Percentiles rank a stretch among this genome's conserved stretches.
phyloP scores from a whole-genome alignment of 805 yeast species.

The Yarrowia keelungensis region DNA sequence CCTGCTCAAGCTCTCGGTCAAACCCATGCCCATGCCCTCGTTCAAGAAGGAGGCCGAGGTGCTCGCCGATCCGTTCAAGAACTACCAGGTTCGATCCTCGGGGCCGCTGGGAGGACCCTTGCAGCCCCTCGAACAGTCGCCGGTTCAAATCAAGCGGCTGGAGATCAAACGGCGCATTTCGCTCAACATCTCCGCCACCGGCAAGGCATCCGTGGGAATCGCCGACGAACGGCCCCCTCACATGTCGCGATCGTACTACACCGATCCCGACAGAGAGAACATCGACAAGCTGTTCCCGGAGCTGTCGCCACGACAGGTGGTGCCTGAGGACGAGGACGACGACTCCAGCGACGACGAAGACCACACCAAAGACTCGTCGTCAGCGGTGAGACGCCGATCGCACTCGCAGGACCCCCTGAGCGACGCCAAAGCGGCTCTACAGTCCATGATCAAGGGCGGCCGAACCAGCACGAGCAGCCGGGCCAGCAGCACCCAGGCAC shows the following conservation, averaged over 20 bases:
- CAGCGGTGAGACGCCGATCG: background rate
- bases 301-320: slow-evolving; percentile 32
- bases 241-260: slow-evolving; percentile 20
- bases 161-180: slow-evolving; percentile 30
- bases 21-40: slow-evolving; percentile 27
- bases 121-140: slow-evolving; percentile 31
- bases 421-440: slow-evolving; percentile 35
- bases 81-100: slow-evolving; percentile 3
- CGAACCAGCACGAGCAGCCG: background rate
- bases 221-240: slow-evolving; percentile 18
- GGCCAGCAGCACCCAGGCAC: background rate
- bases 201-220: slow-evolving; percentile 28
- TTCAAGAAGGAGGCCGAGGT: slow-evolving; percentile 25
- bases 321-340: slow-evolving; percentile 18
- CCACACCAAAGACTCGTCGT: background rate
- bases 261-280: slow-evolving; percentile 30
- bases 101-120: slow-evolving; percentile 14
- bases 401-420: slow-evolving; percentile 24
- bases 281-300: slow-evolving; percentile 37
- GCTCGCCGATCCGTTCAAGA: slow-evolving; percentile 18
- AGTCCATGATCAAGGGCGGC: slow-evolving; percentile 18
- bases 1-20: slow-evolving; percentile 24
- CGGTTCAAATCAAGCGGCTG: slow-evolving; percentile 30
- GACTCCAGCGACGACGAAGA: slow-evolving; percentile 11
- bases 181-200: slow-evolving; percentile 29